These are phyloP conservation scores for Parascedosporium putredinis DNA, from an alignment of 2,329 filamentous ascomycete species.

Conservation along the genomic window DNA sequence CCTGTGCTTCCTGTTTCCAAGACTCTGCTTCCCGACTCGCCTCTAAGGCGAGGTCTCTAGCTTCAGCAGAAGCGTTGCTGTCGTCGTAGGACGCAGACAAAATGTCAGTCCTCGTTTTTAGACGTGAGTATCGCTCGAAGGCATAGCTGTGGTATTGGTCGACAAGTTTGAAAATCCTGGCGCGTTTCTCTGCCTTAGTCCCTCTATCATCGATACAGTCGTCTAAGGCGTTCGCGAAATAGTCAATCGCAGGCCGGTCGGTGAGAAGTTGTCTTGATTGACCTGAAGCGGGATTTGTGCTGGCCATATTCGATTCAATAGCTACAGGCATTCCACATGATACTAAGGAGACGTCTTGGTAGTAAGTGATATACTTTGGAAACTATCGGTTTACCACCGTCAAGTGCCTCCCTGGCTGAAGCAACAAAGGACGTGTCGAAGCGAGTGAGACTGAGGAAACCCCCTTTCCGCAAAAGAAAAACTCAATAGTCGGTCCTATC, in stretches of 20 bases:
- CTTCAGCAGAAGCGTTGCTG: background rate
- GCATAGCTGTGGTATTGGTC: slow-evolving; percentile 53
- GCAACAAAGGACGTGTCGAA: too few species aligned
- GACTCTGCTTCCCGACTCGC: slow-evolving; percentile 15
- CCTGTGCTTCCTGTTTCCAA: slow-evolving; percentile 76
- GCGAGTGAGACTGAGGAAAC: too few species aligned
- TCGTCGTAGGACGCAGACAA: too few species aligned
- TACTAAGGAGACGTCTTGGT: background rate
- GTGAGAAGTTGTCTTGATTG: background rate
- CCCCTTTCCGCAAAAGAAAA: too few species aligned
- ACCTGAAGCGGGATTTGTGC: too few species aligned
- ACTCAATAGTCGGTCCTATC: too few species aligned
- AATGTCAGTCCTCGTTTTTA: background rate
- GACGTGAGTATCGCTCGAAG: slow-evolving; percentile 27
- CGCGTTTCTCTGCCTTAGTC: slow-evolving; percentile 43
- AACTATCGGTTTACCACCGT: too few species aligned
- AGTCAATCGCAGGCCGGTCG: slow-evolving; percentile 68
- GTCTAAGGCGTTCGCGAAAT: slow-evolving; percentile 76
- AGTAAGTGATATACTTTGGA: too few species aligned
- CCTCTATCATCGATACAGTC: slow-evolving; percentile 49
- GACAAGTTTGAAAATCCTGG: slow-evolving; percentile 58
- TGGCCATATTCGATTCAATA: too few species aligned
- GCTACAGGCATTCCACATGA: too few species aligned
- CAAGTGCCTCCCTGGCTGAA: too few species aligned
- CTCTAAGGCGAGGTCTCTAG: slow-evolving; percentile 13